Evolutionary conservation across 2,329 filamentous ascomycete species (phyloP), one percentile per base, ranked within the genome.

Genomic region (Aspergillus melleus): DNA sequence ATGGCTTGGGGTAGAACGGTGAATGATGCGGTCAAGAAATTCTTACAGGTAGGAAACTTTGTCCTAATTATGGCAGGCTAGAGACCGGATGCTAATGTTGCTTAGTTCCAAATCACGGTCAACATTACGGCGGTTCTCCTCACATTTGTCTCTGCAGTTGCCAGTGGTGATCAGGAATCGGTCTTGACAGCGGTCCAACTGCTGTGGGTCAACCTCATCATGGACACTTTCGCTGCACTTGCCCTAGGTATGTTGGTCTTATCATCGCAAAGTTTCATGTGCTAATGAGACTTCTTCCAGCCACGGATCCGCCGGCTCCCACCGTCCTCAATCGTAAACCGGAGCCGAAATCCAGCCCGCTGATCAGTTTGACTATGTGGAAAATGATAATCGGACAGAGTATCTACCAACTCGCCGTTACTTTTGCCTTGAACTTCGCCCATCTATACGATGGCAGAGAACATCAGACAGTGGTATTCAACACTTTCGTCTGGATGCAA

Each of bases 1-100:
- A 81, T 93, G 66, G 88, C 90, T 67, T 94, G 90, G 90, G 90
- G 90, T 54, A 85, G 89, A 26, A 87, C 89, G 36, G 89, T 91
- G 67, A 91, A 91, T 69, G 89, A 91, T 70, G 87, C 89, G 1
- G 89, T 91, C 68, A 90, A 91, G 80, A 88, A 88, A 62, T 91
- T 91, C 75, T 79, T 91, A 54, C 79, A 80, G 70, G 69, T 71
- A 54, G 16, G 58, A 20, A 42, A 19, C 30, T 4, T 8, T 5
- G 32, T 16, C 14, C 14, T 42, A 42, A 16, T 2, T 29, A 2
- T 9, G 20, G 44, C 1, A 12, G 14, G 9, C 9, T 22, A 47
- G 11, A 11, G 44, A 8, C 9, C 44, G 19, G 20, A 12, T 47
- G 51, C 49, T 57, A 49, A 58, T 29, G n/a, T 47, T 30, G 14